These are phyloP conservation scores for Leccinum rimulosum DNA, from an alignment of 768 basidiomycete species.

Conservation along the genomic window DNA sequence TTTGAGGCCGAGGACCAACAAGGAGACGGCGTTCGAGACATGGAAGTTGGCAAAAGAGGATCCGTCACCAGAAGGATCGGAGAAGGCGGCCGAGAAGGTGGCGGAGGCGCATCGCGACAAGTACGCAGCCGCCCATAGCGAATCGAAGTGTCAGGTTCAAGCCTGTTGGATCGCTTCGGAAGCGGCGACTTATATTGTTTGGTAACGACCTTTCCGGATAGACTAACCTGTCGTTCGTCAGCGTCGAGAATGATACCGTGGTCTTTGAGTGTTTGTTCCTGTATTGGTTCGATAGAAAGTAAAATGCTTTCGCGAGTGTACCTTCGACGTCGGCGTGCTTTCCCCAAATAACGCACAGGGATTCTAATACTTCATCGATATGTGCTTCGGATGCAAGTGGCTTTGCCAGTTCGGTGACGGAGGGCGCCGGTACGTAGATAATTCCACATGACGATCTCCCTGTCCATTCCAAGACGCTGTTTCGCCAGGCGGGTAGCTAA, in stretches of 20 bases:
- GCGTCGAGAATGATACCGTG: constrained; percentile 45
- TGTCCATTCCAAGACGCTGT: constrained; percentile 81
- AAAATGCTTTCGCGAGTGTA: constrained; percentile 83
- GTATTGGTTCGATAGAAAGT: constrained; percentile 76
- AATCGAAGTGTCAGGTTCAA: constrained; percentile 11
- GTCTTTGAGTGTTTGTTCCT: constrained; percentile 58
- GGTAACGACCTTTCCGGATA: constrained; percentile 32
- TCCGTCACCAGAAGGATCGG: constrained; percentile 15
- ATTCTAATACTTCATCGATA: constrained; percentile 76
- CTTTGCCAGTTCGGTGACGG: constrained; percentile 63
- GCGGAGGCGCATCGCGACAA: constrained; percentile 26
- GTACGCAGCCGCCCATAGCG: constrained; percentile 22
- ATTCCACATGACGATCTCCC: constrained; percentile 87
- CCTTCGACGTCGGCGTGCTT: constrained; percentile 65
- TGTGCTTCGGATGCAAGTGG: constrained; percentile 66
- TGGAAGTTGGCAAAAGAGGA: constrained; percentile 15
- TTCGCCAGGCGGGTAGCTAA: constrained; percentile 67
- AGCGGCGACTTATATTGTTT: constrained; percentile 44
- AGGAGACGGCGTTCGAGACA: constrained; percentile 46
- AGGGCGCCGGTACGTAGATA: constrained; percentile 51
- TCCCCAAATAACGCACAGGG: constrained; percentile 82
- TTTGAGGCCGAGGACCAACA: constrained; percentile 46
- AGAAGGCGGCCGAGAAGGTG: constrained; percentile 31
- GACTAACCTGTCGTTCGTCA: constrained; percentile 19
- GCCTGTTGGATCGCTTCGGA: constrained; percentile 27